Percentiles rank a stretch among this genome's conserved stretches.
Conservation (phyloP, 2,329 filamentous ascomycete genomes). For the Colletotrichum sp. region DNA sequence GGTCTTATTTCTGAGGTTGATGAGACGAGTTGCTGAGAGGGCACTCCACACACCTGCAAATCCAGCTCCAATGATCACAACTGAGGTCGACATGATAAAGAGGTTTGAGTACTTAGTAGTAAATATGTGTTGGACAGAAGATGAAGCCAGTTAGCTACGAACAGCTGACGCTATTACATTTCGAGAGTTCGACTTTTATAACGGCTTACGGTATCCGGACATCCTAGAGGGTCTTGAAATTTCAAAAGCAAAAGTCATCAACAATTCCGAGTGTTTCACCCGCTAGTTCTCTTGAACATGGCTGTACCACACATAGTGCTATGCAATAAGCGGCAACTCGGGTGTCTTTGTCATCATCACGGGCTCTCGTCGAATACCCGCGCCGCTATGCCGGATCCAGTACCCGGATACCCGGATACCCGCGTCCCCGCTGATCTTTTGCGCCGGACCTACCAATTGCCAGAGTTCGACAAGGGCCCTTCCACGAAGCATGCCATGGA, state of each 20-base stretch:
- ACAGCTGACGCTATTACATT: neutral
- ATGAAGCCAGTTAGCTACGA: neutral
- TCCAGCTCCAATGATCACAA: conserved; percentile 34
- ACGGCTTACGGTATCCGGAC: neutral
- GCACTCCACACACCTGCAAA: conserved; percentile 43
- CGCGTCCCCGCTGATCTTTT: conserved; percentile 5
- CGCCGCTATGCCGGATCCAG: neutral
- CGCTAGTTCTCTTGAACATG: neutral
- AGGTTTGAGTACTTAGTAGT: no score
- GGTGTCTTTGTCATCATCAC: neutral
- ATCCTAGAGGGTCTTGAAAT: neutral
- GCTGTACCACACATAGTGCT: neutral
- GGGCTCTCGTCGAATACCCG: neutral
- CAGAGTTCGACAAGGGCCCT: neutral
- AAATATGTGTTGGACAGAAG: neutral
- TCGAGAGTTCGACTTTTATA: neutral
- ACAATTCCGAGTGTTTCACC: neutral
- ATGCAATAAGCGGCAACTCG: neutral
- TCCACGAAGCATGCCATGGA: neutral
- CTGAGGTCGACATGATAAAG: conserved; percentile 1
- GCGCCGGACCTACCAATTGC: neutral
- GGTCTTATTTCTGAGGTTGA: conserved; percentile 25
- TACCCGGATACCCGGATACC: conserved; percentile 10
- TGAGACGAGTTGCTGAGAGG: conserved; percentile 36
- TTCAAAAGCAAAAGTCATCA: neutral